Base-by-base conservation (phyloP, 2,329 filamentous ascomycete species). In the Polychaeton citri region DNA sequence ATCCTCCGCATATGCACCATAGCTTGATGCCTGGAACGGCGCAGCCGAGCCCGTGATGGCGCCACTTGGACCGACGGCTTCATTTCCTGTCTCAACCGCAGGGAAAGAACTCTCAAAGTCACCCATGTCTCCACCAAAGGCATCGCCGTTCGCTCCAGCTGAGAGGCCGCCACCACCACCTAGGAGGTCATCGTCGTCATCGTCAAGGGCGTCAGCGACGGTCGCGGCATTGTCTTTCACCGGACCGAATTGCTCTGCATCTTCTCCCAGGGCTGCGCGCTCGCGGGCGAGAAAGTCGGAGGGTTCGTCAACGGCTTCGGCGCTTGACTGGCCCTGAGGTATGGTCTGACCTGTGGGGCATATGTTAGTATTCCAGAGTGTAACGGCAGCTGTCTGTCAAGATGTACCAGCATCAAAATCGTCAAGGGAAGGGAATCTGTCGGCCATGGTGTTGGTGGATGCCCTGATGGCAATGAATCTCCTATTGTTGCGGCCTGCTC, bases 251-350 rank as follows among this genome's bases (percentile, higher is more conserved):
- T 87, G 82, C 51, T 86, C 74, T 41, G 90, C 90, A 60, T 96
- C 90, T 44, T 94, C 90, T 46, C 90, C 90, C 6, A 98, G 76
- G 13, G 80, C 63, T 42, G 86, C 90, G 55, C 86, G 84, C 66
- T 98, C 90, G 48, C 88, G 83, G 43, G 83, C 78, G 33, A 96
- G 75, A 60, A 98, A 96, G 62, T 94, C 85, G 53, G 84, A 77
- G 43, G 74, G 69, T 20, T 79, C 77, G 19, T 73, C 67, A 43
- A 66, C 70, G 43, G 70, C 66, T 24, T 74, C 60, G 38, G 63
- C 59, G 41, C 54, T 52, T 34, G 57, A 51, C 37, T 62, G 53
- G 66, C 68, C 61, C 68, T 71, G 55, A 71, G 68, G 47, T 75
- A 65, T 74, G 38, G 79, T 79, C 64, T 83, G 77, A 54, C 77